Conservation (phyloP, 495 filamentous ascomycete species). For the Bombardia bombarda region DNA sequence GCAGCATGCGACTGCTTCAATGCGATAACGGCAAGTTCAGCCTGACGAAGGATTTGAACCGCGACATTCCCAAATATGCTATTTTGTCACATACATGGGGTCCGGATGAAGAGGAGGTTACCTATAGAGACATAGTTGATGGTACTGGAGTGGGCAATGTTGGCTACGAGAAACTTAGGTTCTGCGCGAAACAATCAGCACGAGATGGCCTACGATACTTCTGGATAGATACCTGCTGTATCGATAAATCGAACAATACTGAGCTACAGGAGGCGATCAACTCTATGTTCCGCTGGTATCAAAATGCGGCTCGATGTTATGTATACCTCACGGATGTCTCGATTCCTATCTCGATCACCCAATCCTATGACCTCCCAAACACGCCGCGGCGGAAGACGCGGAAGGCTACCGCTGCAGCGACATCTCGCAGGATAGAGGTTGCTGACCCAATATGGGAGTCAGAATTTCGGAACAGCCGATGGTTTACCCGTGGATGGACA, state of each 20-base stretch:
- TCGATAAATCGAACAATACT: slow-evolving; percentile 4
- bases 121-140: slow-evolving; percentile 12
- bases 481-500: slow-evolving; percentile 3
- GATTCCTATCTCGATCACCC: no score
- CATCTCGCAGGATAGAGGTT: background rate
- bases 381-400: background rate
- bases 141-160: slow-evolving; percentile 10
- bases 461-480: background rate
- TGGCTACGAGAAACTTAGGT: slow-evolving; percentile 22
- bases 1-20: background rate
- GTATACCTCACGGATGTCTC: slow-evolving; percentile 22
- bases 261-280: slow-evolving; percentile 24
- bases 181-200: slow-evolving; percentile 21
- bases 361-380: no score
- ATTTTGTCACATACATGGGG: slow-evolving; percentile 23
- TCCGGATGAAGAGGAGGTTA: slow-evolving; percentile 11
- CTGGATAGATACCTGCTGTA: slow-evolving; percentile 4
- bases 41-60: background rate
- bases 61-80: slow-evolving; percentile 11
- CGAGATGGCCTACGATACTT: slow-evolving; percentile 9
- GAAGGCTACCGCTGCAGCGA: background rate
- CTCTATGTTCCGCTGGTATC: slow-evolving; percentile 26
- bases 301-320: slow-evolving; percentile 18
- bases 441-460: background rate
- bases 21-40: background rate